Percentiles rank a stretch among this genome's conserved stretches.
Conservation (phyloP, 1,284 basidiomycete species). For the Xerocomus minutiporus region DNA sequence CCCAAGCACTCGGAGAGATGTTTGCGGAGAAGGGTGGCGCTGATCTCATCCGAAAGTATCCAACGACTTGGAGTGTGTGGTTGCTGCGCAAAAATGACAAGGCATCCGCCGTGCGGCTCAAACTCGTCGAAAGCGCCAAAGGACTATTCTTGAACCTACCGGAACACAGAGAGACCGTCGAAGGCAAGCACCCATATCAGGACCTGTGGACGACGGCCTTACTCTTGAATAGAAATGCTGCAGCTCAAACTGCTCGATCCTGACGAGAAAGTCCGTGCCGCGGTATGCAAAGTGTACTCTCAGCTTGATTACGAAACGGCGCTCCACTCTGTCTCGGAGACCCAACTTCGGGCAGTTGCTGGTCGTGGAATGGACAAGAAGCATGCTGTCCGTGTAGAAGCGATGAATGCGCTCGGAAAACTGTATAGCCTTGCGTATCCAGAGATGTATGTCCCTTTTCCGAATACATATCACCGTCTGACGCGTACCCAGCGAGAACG, state of each 20-base stretch:
- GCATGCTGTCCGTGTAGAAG: constrained; percentile 77
- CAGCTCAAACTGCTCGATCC: constrained; percentile 74
- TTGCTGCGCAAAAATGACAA: constrained; percentile 79
- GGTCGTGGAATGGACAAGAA: constrained; percentile 84
- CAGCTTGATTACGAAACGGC: constrained; percentile 89
- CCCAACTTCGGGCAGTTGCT: constrained; percentile 62
- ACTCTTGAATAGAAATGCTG: constrained; percentile 50
- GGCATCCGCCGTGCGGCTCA: constrained; percentile 63
- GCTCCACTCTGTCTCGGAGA: constrained; percentile 72
- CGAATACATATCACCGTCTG: background rate
- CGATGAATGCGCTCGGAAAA: constrained; percentile 73
- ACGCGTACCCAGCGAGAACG: constrained; percentile 64
- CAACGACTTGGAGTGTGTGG: constrained; percentile 86
- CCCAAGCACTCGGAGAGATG: constrained; percentile 85
- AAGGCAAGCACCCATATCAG: constrained; percentile 45
- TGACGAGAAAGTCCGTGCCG: constrained; percentile 88
- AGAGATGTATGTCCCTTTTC: constrained; percentile 69
- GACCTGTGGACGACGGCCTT: constrained; percentile 1
- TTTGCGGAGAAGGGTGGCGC: constrained; percentile 72
- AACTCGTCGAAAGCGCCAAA: constrained; percentile 72
- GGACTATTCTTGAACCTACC: constrained; percentile 63
- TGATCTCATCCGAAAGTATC: constrained; percentile 78
- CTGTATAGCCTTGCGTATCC: constrained; percentile 81
- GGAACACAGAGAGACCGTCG: constrained; percentile 66
- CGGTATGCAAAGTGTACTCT: constrained; percentile 78